phyloP scores from a whole-genome alignment of 257 asterid species.

The Solanum ossicruentum region DNA sequence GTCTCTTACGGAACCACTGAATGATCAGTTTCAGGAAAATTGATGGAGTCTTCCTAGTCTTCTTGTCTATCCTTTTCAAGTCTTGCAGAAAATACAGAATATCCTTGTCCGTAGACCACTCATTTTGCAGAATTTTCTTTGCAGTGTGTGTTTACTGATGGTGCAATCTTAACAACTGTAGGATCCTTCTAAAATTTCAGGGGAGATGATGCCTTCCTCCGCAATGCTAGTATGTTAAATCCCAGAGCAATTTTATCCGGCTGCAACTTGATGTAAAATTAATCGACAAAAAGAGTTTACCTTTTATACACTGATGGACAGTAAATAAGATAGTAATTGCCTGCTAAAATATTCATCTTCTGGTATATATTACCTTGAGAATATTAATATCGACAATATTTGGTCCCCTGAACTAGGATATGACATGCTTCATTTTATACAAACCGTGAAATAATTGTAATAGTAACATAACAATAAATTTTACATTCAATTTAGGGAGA shows the following conservation, averaged over 20 bases:
- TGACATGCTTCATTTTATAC: background rate
- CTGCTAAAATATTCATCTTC: background rate
- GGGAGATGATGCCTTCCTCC: conserved; percentile 28
- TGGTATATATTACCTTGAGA: conserved; percentile 19
- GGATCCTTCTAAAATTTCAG: background rate
- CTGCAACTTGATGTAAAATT: too few relatives aligned
- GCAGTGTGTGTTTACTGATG: background rate
- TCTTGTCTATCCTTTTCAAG: background rate
- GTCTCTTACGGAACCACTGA: background rate
- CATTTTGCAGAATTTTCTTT: background rate
- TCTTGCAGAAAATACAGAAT: background rate
- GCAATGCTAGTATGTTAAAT: conserved; percentile 24
- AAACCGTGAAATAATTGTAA: background rate
- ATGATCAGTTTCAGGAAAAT: background rate
- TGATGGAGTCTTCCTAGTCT: background rate
- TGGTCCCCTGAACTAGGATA: conserved; percentile 13
- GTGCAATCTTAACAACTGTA: background rate
- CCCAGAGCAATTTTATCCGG: conserved; percentile 32
- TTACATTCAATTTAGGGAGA: background rate
- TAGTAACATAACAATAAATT: background rate
- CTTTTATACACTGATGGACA: background rate
- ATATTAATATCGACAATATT: conserved; percentile 13
- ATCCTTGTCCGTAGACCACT: background rate
- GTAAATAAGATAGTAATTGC: background rate
- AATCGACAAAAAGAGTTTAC: background rate